Conservation (phyloP, 2,329 filamentous ascomycete species). For the Capronia americana region DNA sequence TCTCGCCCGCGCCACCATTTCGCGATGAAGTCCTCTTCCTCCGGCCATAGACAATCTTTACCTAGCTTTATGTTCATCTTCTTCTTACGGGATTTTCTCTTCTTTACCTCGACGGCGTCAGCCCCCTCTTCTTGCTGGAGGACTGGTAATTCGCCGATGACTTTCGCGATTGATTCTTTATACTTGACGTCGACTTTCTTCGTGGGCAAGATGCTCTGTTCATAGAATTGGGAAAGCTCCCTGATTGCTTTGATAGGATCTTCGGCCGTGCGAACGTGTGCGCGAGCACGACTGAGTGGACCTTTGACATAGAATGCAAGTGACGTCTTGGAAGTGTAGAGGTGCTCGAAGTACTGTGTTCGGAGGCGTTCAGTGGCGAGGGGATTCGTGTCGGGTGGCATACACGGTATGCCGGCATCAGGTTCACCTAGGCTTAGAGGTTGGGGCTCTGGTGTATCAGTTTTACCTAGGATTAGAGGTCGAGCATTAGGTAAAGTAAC, state of each 20-base stretch:
- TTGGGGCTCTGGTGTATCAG: background rate
- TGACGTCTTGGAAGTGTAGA: conserved; percentile 49
- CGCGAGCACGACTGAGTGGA: conserved; percentile 54
- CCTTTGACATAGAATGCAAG: conserved; percentile 60
- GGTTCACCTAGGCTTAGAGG: background rate
- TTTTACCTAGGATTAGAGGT: background rate
- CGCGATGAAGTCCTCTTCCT: conserved; percentile 51
- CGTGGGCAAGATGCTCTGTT: conserved; percentile 50
- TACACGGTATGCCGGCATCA: background rate
- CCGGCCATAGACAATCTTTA: conserved; percentile 55
- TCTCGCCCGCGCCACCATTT: conserved; percentile 56
- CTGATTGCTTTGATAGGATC: conserved; percentile 38
- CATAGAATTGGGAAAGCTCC: conserved; percentile 49
- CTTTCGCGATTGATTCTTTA: conserved; percentile 51
- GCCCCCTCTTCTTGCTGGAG: conserved; percentile 41
- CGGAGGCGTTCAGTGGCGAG: conserved; percentile 33
- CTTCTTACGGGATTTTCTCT: conserved; percentile 42
- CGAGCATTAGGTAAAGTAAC: background rate
- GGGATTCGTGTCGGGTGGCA: conserved; percentile 13
- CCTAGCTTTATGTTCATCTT: conserved; percentile 54
- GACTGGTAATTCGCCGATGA: conserved; percentile 46
- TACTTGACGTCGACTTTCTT: conserved; percentile 58
- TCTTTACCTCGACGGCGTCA: conserved; percentile 19
- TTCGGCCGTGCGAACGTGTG: conserved; percentile 45
- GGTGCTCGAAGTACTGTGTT: conserved; percentile 38